Base-by-base conservation (phyloP, 768 basidiomycete species). In the Hygrophoropsis aurantiaca region DNA sequence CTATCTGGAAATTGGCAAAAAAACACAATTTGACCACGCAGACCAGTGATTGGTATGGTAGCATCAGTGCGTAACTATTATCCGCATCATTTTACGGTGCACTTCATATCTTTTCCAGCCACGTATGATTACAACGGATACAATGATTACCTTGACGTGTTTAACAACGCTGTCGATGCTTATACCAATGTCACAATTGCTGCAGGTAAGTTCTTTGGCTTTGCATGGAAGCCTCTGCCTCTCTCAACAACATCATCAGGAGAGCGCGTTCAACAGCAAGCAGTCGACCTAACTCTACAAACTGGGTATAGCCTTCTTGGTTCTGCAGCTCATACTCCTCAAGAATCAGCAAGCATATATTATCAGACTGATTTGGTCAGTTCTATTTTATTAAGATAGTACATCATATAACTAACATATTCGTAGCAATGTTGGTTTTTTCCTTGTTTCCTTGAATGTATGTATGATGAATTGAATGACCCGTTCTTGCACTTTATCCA, bases 211-310 rank as follows among this genome's bases (percentile, higher is more conserved):
- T 39, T 3, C 4, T 26, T 15, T 18, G 23, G 38, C 19, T 9
- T 43, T n/a, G 16, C 13, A 4, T 35, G 20, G 24, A 47, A 18
- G 64, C 77, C n/a, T n/a, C n/a, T n/a, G n/a, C n/a, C 27, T 30
- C 27, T 30, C 27, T 30, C 27, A 7, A 36, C 47, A 85, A 90
- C 88, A 92, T 87, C 3, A 90, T 90, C 65, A 82, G 80, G 78
- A 47, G 58, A 54, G 15, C 71, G 79, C 8, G 70, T 81, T 1
- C 61, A 67, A 26, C 57, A 58, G 32, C 67, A 68, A n/a, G 62
- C 77, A 1, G 79, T 84, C 7, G 85, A 86, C 53, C 13, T 74
- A 25, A 78, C 77, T 35, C 71, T 77, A n/a, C 67, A 76, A 21
- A 73, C 75, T 5, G 84, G 77, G 1, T 85, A 83, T 53, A 65